Evolutionary conservation across 2,329 filamentous ascomycete species (phyloP).

Genomic region (Hypoxylon sp.): DNA sequence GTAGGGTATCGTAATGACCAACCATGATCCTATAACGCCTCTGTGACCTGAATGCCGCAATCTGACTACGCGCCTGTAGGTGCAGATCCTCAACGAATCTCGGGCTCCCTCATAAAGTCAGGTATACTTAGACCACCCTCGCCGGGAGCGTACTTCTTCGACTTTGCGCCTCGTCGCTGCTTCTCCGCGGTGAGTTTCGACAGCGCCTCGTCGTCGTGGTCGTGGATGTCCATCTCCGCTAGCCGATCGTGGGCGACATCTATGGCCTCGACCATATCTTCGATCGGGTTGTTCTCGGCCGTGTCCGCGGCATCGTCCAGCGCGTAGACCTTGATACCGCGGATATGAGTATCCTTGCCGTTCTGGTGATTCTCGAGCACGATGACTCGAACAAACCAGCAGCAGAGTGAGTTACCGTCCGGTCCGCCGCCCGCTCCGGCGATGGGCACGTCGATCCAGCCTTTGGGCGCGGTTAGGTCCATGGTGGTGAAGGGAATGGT

Average conservation of each 20-base stretch:
- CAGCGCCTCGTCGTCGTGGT: constrained; percentile 45
- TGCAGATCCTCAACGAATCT: constrained; percentile 48
- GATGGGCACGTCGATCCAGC: constrained; percentile 87
- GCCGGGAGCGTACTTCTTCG: constrained; percentile 42
- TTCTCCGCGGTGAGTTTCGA: constrained; percentile 45
- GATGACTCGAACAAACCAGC: constrained; percentile 88
- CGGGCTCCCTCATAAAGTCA: constrained; percentile 52
- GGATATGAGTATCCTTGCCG: constrained; percentile 97
- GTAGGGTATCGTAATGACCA: constrained; percentile 29
- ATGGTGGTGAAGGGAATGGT: constrained; percentile 87
- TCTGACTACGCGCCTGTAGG: background rate
- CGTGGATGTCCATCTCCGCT: constrained; percentile 41
- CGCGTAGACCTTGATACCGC: constrained; percentile 87
- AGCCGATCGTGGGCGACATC: constrained; percentile 44
- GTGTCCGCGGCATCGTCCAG: constrained; percentile 57
- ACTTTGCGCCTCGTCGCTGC: constrained; percentile 41
- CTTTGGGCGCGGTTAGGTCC: constrained; percentile 78
- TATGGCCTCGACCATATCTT: constrained; percentile 46
- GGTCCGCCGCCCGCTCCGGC: constrained; percentile 62
- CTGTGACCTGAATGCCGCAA: background rate
- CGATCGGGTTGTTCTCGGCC: constrained; percentile 48
- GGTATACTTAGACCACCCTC: constrained; percentile 49
- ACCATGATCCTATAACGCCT: constrained; percentile 26
- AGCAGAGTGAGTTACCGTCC: constrained; percentile 78
- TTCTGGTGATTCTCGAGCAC: constrained; percentile 98